These are phyloP conservation scores for Podaxis sp. DNA, from an alignment of 768 basidiomycete species.

Conservation along the genomic window DNA sequence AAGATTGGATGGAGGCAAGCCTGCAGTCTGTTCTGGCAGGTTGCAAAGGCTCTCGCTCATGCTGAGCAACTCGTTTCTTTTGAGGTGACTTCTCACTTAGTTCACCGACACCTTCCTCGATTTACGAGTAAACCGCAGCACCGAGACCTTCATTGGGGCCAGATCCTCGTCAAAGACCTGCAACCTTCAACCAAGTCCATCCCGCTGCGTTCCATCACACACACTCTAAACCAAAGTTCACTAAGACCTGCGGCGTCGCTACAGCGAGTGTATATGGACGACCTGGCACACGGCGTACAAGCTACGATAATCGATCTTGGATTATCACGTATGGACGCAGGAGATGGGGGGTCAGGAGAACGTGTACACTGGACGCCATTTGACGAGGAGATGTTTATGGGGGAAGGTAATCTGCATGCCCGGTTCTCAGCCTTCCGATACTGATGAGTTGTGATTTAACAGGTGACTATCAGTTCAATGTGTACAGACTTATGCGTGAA, in stretches of 20 bases:
- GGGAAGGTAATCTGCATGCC: slow-evolving; percentile 55
- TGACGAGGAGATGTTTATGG: slow-evolving; percentile 88
- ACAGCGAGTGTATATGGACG: slow-evolving; percentile 55
- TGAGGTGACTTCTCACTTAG: slow-evolving; percentile 55
- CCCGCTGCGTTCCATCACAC: slow-evolving; percentile 22
- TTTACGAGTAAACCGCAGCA: slow-evolving; percentile 56
- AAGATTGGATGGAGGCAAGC: slow-evolving; percentile 83
- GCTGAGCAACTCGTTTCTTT: slow-evolving; percentile 82
- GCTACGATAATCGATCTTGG: slow-evolving; percentile 94
- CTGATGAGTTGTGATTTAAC: not conserved
- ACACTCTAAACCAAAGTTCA: slow-evolving; percentile 26
- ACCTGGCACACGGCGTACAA: slow-evolving; percentile 57
- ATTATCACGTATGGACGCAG: slow-evolving; percentile 76
- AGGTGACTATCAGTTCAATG: slow-evolving; percentile 93
- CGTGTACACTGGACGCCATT: slow-evolving; percentile 73
- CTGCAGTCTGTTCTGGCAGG: slow-evolving; percentile 88
- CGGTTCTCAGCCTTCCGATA: too few relatives aligned
- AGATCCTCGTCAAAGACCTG: slow-evolving; percentile 75
- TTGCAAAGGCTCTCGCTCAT: slow-evolving; percentile 65
- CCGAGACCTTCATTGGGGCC: slow-evolving; percentile 98
- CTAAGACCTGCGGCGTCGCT: slow-evolving; percentile 4
- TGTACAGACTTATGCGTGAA: slow-evolving; percentile 84
- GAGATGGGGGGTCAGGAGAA: slow-evolving; percentile 39
- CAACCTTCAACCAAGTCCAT: slow-evolving; percentile 17
- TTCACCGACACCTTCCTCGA: not conserved